Percentiles rank a stretch among this genome's conserved stretches.
Conservation (phyloP, 768 basidiomycete genomes). For the Tricholoma sp. region DNA sequence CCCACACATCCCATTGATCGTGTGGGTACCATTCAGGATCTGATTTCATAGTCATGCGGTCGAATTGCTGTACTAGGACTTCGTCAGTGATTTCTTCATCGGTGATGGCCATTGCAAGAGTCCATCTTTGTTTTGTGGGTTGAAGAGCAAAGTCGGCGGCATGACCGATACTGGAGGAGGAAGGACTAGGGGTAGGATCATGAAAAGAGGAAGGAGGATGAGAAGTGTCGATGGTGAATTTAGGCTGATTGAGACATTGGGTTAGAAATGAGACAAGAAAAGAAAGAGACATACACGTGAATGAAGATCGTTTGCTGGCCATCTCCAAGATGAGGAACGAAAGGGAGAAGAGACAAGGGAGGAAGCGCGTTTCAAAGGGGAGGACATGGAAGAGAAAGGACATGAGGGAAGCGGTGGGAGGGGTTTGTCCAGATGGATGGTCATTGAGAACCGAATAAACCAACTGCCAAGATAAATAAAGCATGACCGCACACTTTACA, state of each 20-base stretch:
- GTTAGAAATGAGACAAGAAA: too few relatives aligned
- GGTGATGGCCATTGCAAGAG: constrained; percentile 44
- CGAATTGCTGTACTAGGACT: constrained; percentile 41
- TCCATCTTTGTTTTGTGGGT: constrained; percentile 23
- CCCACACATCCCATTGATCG: constrained; percentile 16
- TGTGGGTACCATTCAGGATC: constrained; percentile 6
- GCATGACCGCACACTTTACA: too few relatives aligned
- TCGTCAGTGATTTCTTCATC: constrained; percentile 49
- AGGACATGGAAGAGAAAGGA: background rate
- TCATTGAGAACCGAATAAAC: too few relatives aligned
- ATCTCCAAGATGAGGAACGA: too few relatives aligned
- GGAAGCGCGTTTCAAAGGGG: background rate
- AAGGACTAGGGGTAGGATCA: background rate
- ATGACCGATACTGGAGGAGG: background rate
- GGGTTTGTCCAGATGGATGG: too few relatives aligned
- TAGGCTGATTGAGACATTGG: too few relatives aligned
- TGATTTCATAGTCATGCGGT: constrained; percentile 30
- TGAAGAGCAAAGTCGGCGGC: background rate
- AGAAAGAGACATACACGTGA: too few relatives aligned
- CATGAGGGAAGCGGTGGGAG: background rate
- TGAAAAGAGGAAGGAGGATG: background rate
- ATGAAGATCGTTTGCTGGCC: too few relatives aligned
- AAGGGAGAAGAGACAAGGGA: background rate
- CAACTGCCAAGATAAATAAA: too few relatives aligned
- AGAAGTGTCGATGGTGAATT: background rate